Base-by-base conservation (phyloP, 371 early-diverging fungal genomes). In the Circinella minor region DNA sequence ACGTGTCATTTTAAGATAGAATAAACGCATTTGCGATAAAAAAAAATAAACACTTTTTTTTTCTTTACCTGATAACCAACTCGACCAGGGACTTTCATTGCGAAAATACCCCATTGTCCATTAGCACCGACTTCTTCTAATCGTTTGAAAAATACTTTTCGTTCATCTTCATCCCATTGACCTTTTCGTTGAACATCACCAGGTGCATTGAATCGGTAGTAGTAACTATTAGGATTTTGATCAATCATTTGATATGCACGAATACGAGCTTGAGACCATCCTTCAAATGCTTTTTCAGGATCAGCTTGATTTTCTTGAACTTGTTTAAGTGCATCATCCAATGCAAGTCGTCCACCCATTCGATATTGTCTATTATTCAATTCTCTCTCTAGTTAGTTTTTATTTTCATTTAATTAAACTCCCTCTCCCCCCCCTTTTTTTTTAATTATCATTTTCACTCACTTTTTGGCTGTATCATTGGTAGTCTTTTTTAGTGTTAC, bases 51-150 rank as follows among this genome's bases (percentile, higher is more conserved):
- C 11, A 43, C 6, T 43, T 9, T 9, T 43, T 9, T 9, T 43
- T 9, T 43, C 43, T 9, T 6, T 43, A 89, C 92, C 83, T 92
- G 97, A 73, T 97, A 97, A 7, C 97, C 97, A 18, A 97, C 97
- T 20, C 97, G 90, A 14, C 97, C 97, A 10, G 97, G 96, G 46
- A 97, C 93, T 15, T 92, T 87, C 93, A 95, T 95, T 34, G 95
- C 93, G 77, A 97, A 97, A 59, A 97, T 89, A 38, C 97, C 96
- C 96, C 97, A 97, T 77, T 97, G 96, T 9, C 96, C 96, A 70
- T 95, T 93, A 27, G 96, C 94, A 9, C 97, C 97, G 8, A 93
- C 86, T 76, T 96, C 96, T 36, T 79, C 78, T 64, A 97, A 74
- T 36, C 96, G 88, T 36, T 89, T 78, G 72, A 93, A 91, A 75